Evolutionary conservation across 331 rosid species (phyloP).

Genomic region (Dryas integrifolia): DNA sequence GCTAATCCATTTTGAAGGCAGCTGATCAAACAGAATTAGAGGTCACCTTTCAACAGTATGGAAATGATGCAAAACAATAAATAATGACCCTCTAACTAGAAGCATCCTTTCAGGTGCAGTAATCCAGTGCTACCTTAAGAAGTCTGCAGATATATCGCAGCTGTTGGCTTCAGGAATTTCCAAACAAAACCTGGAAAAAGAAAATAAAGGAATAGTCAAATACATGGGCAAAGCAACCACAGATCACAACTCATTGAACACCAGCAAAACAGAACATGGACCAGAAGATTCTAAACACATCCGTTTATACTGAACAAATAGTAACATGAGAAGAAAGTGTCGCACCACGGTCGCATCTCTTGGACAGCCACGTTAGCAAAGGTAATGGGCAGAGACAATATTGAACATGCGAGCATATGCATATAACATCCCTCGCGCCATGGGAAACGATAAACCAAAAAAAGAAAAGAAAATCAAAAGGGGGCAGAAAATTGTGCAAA

Average conservation of each 20-base stretch:
- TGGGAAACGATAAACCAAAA: conserved; percentile 32
- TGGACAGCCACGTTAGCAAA: conserved; percentile 22
- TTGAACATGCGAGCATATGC: conserved; percentile 48
- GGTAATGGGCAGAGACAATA: conserved; percentile 34
- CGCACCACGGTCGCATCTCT: conserved; percentile 38
- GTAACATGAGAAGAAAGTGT: conserved; percentile 30
- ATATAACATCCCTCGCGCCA: conserved; percentile 52
- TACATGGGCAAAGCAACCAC: not conserved
- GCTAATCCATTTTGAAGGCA: not conserved
- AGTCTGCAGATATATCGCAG: not conserved
- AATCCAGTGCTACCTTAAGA: conserved; percentile 6
- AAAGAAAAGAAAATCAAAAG: conserved; percentile 40
- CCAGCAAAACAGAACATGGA: conserved; percentile 3
- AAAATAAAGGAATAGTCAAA: not conserved
- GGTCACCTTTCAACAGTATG: not conserved
- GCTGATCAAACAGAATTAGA: not conserved
- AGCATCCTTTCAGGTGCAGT: not conserved
- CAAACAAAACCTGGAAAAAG: conserved; percentile 4
- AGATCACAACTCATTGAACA: not conserved
- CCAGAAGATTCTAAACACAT: conserved; percentile 18
- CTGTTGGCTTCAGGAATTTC: conserved; percentile 14
- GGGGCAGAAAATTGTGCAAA: conserved; percentile 24
- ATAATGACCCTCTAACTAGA: not conserved
- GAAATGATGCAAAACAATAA: not conserved
- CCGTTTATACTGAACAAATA: conserved; percentile 1